Conservation (phyloP, 208 protist species). For the Trypanosoma rangeli region DNA sequence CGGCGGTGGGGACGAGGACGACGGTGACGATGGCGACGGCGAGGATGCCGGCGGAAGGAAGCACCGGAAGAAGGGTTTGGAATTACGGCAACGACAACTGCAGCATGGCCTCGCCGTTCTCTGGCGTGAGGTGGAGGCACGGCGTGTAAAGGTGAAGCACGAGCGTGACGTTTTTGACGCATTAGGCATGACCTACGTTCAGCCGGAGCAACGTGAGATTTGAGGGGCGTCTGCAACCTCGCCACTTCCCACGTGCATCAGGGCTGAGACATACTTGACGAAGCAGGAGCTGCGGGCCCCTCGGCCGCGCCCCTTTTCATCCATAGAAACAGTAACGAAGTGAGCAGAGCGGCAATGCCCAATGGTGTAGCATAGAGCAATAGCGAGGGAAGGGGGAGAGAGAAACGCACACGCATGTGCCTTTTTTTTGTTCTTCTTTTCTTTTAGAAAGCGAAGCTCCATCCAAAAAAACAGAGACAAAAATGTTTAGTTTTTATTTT, state of each 20-base stretch:
- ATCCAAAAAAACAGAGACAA: no score
- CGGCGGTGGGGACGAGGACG: constrained; percentile 20
- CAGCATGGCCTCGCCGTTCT: constrained; percentile 46
- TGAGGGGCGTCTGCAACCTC: constrained; percentile 12
- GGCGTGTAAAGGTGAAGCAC: constrained; percentile 60
- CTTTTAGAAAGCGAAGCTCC: background rate
- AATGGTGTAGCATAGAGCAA: background rate
- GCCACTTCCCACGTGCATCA: no score
- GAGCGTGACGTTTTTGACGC: constrained; percentile 82
- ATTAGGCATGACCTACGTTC: constrained; percentile 75
- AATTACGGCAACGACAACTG: constrained; percentile 32
- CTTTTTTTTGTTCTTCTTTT: background rate
- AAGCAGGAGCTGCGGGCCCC: background rate
- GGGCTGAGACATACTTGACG: no score
- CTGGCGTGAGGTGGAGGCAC: constrained; percentile 52
- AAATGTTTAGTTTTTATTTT: background rate
- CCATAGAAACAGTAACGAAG: constrained; percentile 3
- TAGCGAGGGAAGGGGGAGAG: background rate
- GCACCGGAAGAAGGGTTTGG: constrained; percentile 13
- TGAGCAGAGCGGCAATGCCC: background rate
- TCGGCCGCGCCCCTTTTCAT: background rate
- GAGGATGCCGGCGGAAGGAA: constrained; percentile 34
- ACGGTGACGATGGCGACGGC: constrained; percentile 27
- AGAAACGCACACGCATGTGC: background rate
- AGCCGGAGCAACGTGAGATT: constrained; percentile 64